A percentile compares a stretch with the other conserved stretches of the same genome.
These are phyloP conservation scores for Daldinia vernicosa DNA, from an alignment of 495 filamentous ascomycete genomes.

Conservation along the genomic window DNA sequence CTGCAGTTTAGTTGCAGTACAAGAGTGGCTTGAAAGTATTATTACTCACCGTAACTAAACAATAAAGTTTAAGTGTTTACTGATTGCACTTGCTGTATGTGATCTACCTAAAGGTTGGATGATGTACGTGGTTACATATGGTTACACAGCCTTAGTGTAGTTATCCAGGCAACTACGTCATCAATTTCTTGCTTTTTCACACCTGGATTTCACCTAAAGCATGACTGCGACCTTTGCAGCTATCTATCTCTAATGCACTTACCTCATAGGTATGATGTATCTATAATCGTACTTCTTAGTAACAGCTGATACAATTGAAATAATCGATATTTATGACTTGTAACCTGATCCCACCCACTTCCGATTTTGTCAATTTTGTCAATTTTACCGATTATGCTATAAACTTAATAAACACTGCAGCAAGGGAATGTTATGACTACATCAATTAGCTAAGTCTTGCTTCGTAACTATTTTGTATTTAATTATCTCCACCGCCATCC, in stretches of 20 bases:
- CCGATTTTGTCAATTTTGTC: not conserved
- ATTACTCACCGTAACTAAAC: too few relatives aligned
- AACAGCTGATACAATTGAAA: not conserved
- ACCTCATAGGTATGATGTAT: not conserved
- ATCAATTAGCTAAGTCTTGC: not conserved
- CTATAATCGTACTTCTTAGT: not conserved
- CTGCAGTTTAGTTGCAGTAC: too few relatives aligned
- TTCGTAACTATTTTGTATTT: not conserved
- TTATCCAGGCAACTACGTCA: conserved; percentile 2
- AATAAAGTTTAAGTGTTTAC: too few relatives aligned
- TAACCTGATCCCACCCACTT: not conserved
- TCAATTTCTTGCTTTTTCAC: not conserved
- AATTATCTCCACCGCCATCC: not conserved
- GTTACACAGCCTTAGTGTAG: not conserved
- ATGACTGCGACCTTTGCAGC: not conserved
- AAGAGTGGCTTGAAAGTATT: too few relatives aligned
- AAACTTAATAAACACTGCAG: not conserved
- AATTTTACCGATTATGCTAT: not conserved
- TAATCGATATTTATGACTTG: not conserved
- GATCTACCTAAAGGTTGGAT: not conserved
- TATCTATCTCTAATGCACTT: not conserved
- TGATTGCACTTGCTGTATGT: too few relatives aligned
- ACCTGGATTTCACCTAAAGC: conserved; percentile 1
- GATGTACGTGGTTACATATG: not conserved
- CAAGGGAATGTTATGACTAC: not conserved